Evolutionary conservation across 2,329 filamentous ascomycete genomes (phyloP), one percentile per base, ranked within the genome.

Genomic region (Exserohilum rostratum): DNA sequence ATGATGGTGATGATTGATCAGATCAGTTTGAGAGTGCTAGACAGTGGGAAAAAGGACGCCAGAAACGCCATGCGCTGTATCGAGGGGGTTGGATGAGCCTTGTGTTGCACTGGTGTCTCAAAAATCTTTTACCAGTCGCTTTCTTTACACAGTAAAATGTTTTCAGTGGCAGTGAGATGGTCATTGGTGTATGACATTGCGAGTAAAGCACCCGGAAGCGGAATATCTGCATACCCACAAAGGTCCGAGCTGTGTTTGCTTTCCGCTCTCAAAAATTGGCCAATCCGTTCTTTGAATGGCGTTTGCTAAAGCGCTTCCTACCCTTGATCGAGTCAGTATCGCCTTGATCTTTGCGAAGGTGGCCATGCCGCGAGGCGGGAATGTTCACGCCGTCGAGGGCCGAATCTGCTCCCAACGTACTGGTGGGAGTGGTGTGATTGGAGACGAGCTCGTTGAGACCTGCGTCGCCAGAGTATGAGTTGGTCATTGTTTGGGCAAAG

Each of bases 241-340:
- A n/a, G 25, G 34, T 49, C 25, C 34, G 27, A 22, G 30, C 34
- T 22, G 11, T 22, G 20, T 38, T n/a, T 25, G 18, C 4, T 31
- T 43, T 30, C 15, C 10, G n/a, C 25, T 31, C 45, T 44, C 43
- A 96, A 72, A 97, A 96, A 44, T 93, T 90, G 25, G 91, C 91
- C 44, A 96, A 83, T n/a, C 93, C 93, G 74, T 91, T 96, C 78
- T 96, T 96, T 13, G 90, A 96, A 77, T 96, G 91, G 64, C 93
- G 84, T 77, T 95, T 95, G 78, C 92, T 96, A 77, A 97, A 98
- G 44, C 85, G 77, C 70, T 86, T 87, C 63, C 82, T 80, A 44
- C 82, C 82, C 70, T 85, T 86, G 13, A 82, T 66, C n/a, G 81
- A 83, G 46, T 84, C 82, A 43, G 76, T 74, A 61, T 84, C 82